These are phyloP conservation scores for Oryza coarctata DNA, from an alignment of 176 grass and related monocot species.

Conservation along the genomic window DNA sequence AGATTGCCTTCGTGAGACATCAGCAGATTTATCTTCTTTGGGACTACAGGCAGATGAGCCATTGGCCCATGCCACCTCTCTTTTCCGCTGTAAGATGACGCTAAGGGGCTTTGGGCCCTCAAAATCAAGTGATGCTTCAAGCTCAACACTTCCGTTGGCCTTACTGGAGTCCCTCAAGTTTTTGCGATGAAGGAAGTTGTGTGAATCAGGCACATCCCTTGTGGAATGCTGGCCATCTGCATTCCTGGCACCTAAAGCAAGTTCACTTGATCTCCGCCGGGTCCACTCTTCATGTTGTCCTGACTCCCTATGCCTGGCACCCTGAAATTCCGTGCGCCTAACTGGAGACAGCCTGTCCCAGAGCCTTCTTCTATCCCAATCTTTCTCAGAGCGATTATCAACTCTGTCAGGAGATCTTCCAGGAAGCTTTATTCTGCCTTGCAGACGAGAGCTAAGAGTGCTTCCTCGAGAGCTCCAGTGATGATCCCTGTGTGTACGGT, in stretches of 20 bases:
- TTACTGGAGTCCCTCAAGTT: slow-evolving; percentile 61
- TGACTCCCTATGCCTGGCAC: slow-evolving; percentile 39
- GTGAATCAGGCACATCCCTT: slow-evolving; percentile 42
- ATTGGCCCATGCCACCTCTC: slow-evolving; percentile 41
- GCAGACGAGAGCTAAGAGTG: slow-evolving; percentile 58
- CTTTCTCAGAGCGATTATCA: slow-evolving; percentile 51
- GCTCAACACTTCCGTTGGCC: slow-evolving; percentile 28
- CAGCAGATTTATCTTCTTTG: slow-evolving; percentile 42
- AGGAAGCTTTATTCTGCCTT: slow-evolving; percentile 91
- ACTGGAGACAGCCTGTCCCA: slow-evolving; percentile 55
- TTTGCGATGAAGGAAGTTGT: slow-evolving; percentile 45
- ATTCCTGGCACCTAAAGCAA: slow-evolving; percentile 43
- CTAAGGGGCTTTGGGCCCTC: slow-evolving; percentile 79
- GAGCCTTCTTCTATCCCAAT: slow-evolving; percentile 54
- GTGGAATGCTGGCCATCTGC: slow-evolving; percentile 38
- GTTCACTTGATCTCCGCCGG: slow-evolving; percentile 43
- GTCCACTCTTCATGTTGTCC: slow-evolving; percentile 40
- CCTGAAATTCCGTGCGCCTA: slow-evolving; percentile 35
- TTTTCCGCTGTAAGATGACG: slow-evolving; percentile 82
- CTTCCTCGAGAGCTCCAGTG: slow-evolving; percentile 44
- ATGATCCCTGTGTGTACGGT: slow-evolving; percentile 33
- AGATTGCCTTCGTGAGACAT: slow-evolving; percentile 19
- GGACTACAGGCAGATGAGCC: slow-evolving; percentile 29
- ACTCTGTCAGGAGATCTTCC: slow-evolving; percentile 53
- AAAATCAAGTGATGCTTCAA: slow-evolving; percentile 58